A percentile compares a stretch with the other conserved stretches of the same genome.
Evolutionary conservation across 768 basidiomycete species (phyloP).

Genomic region (Lyophyllum atratum): DNA sequence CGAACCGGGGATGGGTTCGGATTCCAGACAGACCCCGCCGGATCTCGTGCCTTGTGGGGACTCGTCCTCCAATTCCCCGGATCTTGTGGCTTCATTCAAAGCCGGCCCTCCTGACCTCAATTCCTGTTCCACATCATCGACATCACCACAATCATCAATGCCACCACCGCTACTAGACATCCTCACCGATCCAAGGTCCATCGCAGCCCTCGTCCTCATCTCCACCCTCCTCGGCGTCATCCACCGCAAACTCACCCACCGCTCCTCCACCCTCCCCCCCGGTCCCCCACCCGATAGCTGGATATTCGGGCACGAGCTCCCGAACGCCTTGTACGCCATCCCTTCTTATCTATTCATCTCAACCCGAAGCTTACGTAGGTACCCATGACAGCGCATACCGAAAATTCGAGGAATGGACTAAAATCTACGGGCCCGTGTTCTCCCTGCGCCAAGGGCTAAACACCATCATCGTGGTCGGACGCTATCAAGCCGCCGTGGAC

Average conservation of each 20-base stretch:
- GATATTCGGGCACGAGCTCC: conserved; percentile 42
- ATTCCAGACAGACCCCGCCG: no score
- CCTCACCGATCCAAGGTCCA: conserved; percentile 18
- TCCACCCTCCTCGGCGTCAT: conserved; percentile 30
- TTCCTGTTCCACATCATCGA: no score
- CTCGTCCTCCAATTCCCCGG: not conserved
- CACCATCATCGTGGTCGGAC: conserved; percentile 47
- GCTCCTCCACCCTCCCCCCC: conserved; percentile 38
- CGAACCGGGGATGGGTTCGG: no score
- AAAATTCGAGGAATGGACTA: conserved; percentile 59
- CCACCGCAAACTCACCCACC: conserved; percentile 24
- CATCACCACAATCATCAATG: no score
- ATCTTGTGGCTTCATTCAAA: not conserved
- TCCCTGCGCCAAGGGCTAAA: conserved; percentile 52
- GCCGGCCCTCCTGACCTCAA: no score
- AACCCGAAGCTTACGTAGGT: not conserved
- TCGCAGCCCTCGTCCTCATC: conserved; percentile 32
- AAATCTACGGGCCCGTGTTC: conserved; percentile 63
- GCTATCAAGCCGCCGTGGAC: conserved; percentile 59
- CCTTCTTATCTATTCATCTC: not conserved
- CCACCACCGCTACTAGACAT: not conserved
- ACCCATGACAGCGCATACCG: conserved; percentile 40
- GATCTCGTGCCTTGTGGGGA: no score
- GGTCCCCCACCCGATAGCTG: conserved; percentile 40
- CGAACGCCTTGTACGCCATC: conserved; percentile 39